phyloP scores from a whole-genome alignment of 495 filamentous ascomycete species.

The Podospora appendiculata region DNA sequence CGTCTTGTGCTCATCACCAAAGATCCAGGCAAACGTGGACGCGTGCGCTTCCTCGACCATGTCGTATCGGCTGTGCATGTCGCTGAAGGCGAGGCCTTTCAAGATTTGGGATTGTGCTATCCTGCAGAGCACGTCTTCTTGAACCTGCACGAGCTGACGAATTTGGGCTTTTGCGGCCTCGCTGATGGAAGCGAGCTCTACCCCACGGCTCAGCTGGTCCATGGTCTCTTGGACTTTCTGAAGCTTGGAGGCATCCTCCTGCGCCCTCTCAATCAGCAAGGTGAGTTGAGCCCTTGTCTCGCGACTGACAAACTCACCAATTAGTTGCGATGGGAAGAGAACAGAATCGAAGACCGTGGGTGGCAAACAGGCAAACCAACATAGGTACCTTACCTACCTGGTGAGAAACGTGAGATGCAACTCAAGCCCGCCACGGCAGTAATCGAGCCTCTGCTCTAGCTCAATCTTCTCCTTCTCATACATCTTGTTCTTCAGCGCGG shows the following conservation, averaged over 20 bases:
- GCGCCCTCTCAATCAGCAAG: not conserved
- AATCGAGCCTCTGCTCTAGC: conserved; percentile 14
- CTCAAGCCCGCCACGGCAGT: conserved; percentile 3
- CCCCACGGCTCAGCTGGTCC: not conserved
- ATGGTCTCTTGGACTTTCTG: not conserved
- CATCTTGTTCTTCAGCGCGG: conserved; percentile 10
- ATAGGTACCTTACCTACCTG: too few relatives aligned
- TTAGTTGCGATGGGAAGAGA: too few relatives aligned
- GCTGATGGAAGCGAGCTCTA: not conserved
- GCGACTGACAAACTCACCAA: not conserved
- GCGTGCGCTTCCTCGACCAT: conserved; percentile 1
- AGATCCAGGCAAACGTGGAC: conserved; percentile 9
- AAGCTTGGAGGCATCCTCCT: not conserved
- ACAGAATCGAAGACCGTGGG: too few relatives aligned
- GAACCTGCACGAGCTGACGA: conserved; percentile 2
- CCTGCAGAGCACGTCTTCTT: not conserved
- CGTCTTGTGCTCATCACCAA: not conserved
- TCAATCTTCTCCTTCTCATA: conserved; percentile 13
- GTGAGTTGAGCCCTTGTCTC: not conserved
- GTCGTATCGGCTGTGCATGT: conserved; percentile 11
- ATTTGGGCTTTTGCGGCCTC: conserved; percentile 1
- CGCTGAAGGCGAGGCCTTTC: conserved; percentile 12
- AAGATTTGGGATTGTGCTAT: conserved; percentile 8
- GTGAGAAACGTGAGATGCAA: not conserved
- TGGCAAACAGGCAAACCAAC: too few relatives aligned